Percentiles rank a stretch among this genome's conserved stretches.
These are phyloP conservation scores for Rhodotorula sp. DNA, from an alignment of 1,284 basidiomycete genomes.

Conservation along the genomic window DNA sequence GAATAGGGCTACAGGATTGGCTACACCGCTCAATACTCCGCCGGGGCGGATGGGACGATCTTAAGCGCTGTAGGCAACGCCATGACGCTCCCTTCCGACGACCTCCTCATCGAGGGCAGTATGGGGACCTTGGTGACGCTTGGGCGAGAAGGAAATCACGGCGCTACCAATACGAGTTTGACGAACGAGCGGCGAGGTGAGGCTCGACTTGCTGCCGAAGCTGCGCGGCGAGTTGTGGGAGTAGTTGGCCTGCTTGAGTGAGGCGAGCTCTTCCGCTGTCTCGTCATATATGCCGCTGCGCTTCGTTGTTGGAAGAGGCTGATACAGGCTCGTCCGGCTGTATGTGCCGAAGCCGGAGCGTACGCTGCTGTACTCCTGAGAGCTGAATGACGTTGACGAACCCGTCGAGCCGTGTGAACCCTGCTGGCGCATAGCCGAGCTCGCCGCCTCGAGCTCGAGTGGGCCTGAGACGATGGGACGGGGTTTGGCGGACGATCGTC, in stretches of 20 bases:
- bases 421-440: neutral
- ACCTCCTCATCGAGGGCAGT: no score
- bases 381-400: neutral
- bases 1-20: no score
- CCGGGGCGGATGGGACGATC: no score
- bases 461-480: conserved; percentile 27
- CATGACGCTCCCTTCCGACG: no score
- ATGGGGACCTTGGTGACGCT: no score
- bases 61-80: no score
- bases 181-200: no score
- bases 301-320: no score
- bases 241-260: neutral
- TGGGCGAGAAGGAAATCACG: no score
- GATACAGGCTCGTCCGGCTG: neutral
- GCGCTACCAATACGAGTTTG: no score
- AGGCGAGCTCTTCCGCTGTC: neutral
- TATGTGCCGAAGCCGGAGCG: neutral
- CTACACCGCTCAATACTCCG: no score
- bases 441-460: conserved; percentile 20
- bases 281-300: neutral
- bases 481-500: neutral
- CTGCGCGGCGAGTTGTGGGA: neutral
- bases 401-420: neutral
- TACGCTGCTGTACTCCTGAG: conserved; percentile 1
- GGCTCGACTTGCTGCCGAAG: no score